Evolutionary conservation across 306 rosid species (phyloP).

Genomic region (Pterocarpus santalinus): DNA sequence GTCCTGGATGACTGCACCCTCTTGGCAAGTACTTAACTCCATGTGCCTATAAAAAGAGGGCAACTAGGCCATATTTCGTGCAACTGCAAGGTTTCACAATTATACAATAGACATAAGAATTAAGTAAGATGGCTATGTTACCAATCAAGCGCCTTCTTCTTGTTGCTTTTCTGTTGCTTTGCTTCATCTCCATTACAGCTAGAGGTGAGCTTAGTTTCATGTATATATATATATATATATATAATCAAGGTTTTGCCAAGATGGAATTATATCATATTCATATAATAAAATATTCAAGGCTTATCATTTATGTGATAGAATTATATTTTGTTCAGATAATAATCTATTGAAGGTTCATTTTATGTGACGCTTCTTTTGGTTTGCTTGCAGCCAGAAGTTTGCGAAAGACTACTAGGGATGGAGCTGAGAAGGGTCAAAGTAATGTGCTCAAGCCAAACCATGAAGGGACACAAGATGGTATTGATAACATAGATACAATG

Average conservation of each 20-base stretch:
- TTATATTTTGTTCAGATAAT: too few relatives aligned
- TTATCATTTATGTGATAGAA: too few relatives aligned
- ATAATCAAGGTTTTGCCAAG: background rate
- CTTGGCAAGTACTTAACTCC: conserved; percentile 31
- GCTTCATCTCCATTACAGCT: conserved; percentile 47
- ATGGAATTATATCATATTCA: background rate
- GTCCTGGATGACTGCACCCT: conserved; percentile 39
- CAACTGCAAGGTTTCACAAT: conserved; percentile 32
- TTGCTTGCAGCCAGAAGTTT: conserved; percentile 57
- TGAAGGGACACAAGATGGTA: conserved; percentile 44
- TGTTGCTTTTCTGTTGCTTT: conserved; percentile 48
- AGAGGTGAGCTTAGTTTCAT: conserved; percentile 46
- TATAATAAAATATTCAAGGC: background rate
- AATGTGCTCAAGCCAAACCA: conserved; percentile 45
- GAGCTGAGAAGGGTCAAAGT: conserved; percentile 37
- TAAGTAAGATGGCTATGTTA: conserved; percentile 42
- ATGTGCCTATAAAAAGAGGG: conserved; percentile 50
- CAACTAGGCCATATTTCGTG: conserved; percentile 31
- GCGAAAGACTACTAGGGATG: conserved; percentile 39
- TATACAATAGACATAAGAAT: background rate
- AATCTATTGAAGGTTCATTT: background rate
- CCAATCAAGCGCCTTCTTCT: conserved; percentile 49
- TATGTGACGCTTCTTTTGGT: conserved; percentile 31
- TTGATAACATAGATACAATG: conserved; percentile 69
- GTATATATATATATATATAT: background rate